Evolutionary conservation across 345 rosid species (phyloP).

Genomic region (Acer saccharum): DNA sequence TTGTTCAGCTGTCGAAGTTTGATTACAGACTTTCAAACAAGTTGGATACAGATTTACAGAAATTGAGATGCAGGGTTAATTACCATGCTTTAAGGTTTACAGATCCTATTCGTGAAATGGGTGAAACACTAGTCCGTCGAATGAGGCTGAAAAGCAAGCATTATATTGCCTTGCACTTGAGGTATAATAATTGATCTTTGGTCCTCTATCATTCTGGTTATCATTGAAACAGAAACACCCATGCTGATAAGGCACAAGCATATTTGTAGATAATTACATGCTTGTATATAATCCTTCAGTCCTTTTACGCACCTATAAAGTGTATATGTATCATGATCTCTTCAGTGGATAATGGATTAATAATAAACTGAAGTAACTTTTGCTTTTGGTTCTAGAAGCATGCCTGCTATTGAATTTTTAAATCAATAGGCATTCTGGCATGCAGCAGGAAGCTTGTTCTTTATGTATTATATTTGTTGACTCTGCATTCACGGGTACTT

Average conservation of each 20-base stretch:
- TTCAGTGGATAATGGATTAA: neutral
- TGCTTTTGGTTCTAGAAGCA: neutral
- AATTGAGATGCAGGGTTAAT: slow-evolving; percentile 94
- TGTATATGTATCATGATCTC: too few species aligned
- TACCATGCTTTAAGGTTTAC: slow-evolving; percentile 90
- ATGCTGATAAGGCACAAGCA: neutral
- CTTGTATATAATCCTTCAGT: too few species aligned
- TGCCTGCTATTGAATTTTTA: neutral
- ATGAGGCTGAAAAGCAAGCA: slow-evolving; percentile 83
- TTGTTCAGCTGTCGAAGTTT: slow-evolving; percentile 81
- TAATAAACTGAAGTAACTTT: neutral
- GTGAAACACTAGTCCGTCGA: slow-evolving; percentile 60
- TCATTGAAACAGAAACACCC: neutral
- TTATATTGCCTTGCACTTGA: slow-evolving; percentile 89
- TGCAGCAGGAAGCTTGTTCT: neutral
- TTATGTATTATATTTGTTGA: neutral
- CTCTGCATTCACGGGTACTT: slow-evolving; percentile 14
- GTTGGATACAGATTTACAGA: slow-evolving; percentile 80
- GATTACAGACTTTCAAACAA: slow-evolving; percentile 95
- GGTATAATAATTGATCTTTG: slow-evolving; percentile 46
- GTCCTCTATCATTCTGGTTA: slow-evolving; percentile 18
- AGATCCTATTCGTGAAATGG: slow-evolving; percentile 77
- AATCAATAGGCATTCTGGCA: neutral
- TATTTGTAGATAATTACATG: too few species aligned
- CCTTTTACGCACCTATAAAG: too few species aligned